Percentiles rank a stretch among this genome's conserved stretches.
These are phyloP conservation scores for Hymenoscyphus occultus DNA, from an alignment of 2,329 filamentous ascomycete species.

Conservation along the genomic window DNA sequence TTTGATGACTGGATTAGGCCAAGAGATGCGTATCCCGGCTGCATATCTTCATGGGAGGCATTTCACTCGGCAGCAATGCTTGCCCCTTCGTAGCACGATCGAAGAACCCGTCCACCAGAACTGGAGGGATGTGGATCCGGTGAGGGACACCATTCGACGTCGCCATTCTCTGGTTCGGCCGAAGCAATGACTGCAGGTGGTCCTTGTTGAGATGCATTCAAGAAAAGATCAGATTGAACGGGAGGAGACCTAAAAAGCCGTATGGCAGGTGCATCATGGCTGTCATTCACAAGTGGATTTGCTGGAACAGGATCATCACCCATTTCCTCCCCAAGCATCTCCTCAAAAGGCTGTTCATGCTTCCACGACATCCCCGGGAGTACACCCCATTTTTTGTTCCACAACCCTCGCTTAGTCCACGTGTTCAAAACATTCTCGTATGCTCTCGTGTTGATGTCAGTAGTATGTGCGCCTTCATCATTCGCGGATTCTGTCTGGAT, in stretches of 20 bases:
- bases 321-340: conserved; percentile 9
- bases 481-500: conserved; percentile 31
- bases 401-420: conserved; percentile 34
- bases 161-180: background rate
- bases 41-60: conserved; percentile 14
- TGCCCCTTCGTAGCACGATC: conserved; percentile 17
- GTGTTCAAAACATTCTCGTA: conserved; percentile 35
- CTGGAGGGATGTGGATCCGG: conserved; percentile 19
- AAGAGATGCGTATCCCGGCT: conserved; percentile 22
- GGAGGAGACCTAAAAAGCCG: conserved; percentile 22
- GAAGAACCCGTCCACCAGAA: conserved; percentile 20
- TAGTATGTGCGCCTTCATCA: conserved; percentile 22
- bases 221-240: background rate
- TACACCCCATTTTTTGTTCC: conserved; percentile 33
- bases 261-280: conserved; percentile 21
- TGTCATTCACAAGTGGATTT: conserved; percentile 23
- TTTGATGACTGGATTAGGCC: conserved; percentile 25
- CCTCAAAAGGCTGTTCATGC: conserved; percentile 31
- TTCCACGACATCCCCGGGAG: conserved; percentile 37
- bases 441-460: conserved; percentile 32
- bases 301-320: conserved; percentile 20
- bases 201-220: conserved; percentile 19
- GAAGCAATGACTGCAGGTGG: conserved; percentile 16
- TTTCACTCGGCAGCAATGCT: conserved; percentile 18
- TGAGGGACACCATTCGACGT: conserved; percentile 21